Evolutionary conservation across 108 stramenopile genomes (phyloP).

Genomic region (Cylindrotheca closterium): DNA sequence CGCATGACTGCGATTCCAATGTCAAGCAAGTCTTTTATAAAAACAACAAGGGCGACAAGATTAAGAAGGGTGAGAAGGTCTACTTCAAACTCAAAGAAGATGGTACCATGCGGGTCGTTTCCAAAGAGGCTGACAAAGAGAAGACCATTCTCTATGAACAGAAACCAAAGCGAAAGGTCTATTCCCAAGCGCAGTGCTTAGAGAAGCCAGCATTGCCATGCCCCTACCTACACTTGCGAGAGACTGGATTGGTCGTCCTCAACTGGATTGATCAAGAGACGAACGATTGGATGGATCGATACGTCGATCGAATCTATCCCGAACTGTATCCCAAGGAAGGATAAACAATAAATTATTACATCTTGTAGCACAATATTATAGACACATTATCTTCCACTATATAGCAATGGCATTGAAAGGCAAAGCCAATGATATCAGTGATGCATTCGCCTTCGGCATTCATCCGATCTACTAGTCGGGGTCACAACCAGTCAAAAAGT

Average conservation of each 20-base stretch:
- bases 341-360: too few species aligned
- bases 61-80: too few species aligned
- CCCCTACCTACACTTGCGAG: slow-evolving; percentile 19
- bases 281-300: too few species aligned
- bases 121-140: slow-evolving; percentile 5
- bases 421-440: too few species aligned
- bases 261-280: slow-evolving; percentile 8
- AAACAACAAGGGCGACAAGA: neutral
- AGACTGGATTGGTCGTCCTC: slow-evolving; percentile 4
- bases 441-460: too few species aligned
- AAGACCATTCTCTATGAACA: slow-evolving; percentile 12
- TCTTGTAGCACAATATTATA: too few species aligned
- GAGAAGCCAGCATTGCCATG: slow-evolving; percentile 10
- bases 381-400: too few species aligned
- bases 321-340: too few species aligned
- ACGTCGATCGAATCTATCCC: too few species aligned
- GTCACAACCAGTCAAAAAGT: neutral
- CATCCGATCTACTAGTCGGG: too few species aligned
- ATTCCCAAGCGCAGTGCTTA: slow-evolving; percentile 1
- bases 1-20: neutral
- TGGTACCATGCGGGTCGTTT: neutral
- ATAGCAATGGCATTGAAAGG: too few species aligned
- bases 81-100: neutral
- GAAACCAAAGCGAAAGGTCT: neutral
- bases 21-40: slow-evolving; percentile 4